Evolutionary conservation across 148 eudicot species (phyloP).

Genomic region (Mesembryanthemum crystallinum): DNA sequence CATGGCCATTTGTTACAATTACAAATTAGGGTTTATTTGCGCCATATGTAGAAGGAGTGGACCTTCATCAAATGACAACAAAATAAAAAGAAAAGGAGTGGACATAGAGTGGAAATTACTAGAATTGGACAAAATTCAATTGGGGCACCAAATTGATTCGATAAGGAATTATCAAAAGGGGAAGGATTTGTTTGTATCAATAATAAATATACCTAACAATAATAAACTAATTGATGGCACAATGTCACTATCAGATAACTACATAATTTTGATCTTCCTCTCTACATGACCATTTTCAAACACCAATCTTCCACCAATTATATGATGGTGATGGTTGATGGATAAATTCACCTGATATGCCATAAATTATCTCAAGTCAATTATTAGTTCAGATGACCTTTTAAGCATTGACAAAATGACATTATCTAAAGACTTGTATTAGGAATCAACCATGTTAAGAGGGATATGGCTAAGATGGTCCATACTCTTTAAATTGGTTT

Average conservation of each 20-base stretch:
- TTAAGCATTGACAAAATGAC: too few species aligned
- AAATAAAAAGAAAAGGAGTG: not conserved
- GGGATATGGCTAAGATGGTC: too few species aligned
- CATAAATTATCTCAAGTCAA: too few species aligned
- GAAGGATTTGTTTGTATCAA: constrained; percentile 16
- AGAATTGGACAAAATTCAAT: constrained; percentile 13
- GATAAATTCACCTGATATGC: not conserved
- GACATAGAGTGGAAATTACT: not conserved
- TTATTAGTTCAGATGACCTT: too few species aligned
- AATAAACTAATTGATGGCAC: not conserved
- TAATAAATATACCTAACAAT: constrained; percentile 14
- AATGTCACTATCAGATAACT: constrained; percentile 9
- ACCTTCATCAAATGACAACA: too few species aligned
- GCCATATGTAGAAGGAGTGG: too few species aligned
- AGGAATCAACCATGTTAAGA: too few species aligned
- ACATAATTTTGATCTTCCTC: not conserved
- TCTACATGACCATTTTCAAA: not conserved
- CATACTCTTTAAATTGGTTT: too few species aligned
- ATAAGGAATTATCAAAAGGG: not conserved
- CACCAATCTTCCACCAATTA: constrained; percentile 9
- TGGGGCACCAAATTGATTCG: constrained; percentile 19
- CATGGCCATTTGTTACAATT: too few species aligned
- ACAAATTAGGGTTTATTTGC: too few species aligned
- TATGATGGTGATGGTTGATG: constrained; percentile 13
- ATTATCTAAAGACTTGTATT: too few species aligned